A percentile compares a stretch with the other conserved stretches of the same genome.
These are phyloP conservation scores for Fusarium mangiferae DNA, from an alignment of 2,329 filamentous ascomycete genomes.

Conservation along the genomic window DNA sequence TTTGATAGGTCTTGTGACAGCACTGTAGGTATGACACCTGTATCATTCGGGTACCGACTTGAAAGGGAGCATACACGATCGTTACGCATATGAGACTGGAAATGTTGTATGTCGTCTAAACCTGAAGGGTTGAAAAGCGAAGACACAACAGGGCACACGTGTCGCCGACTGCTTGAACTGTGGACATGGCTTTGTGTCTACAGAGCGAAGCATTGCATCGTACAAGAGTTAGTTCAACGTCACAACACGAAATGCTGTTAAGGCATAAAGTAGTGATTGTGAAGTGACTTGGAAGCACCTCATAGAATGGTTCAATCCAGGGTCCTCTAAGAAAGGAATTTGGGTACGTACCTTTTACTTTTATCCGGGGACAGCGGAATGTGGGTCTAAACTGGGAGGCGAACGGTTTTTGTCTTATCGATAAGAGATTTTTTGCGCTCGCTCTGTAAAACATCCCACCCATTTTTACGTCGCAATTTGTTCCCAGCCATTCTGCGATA, in stretches of 20 bases:
- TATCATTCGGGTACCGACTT: background rate
- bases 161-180: slow-evolving; percentile 30
- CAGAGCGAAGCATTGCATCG: background rate
- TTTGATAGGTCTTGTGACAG: slow-evolving; percentile 16
- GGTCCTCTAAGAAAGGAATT: slow-evolving; percentile 1
- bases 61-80: background rate
- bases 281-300: background rate
- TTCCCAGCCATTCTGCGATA: slow-evolving; percentile 34
- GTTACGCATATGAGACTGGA: slow-evolving; percentile 22
- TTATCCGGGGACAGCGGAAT: background rate
- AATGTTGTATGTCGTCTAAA: background rate
- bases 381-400: slow-evolving; percentile 6
- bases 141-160: slow-evolving; percentile 34
- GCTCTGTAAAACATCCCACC: slow-evolving; percentile 36
- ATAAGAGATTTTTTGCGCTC: slow-evolving; percentile 45
- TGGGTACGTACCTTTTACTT: slow-evolving; percentile 17
- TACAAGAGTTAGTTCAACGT: background rate
- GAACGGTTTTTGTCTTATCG: slow-evolving; percentile 42
- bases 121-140: slow-evolving; percentile 14
- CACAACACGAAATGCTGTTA: background rate
- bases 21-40: slow-evolving; percentile 24
- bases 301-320: background rate
- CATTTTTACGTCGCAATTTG: slow-evolving; percentile 32
- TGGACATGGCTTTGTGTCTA: slow-evolving; percentile 16
- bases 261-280: background rate